Percentiles rank a stretch among this genome's conserved stretches.
These are phyloP conservation scores for Solanum rostratum DNA, from an alignment of 257 asterid species.

Conservation along the genomic window DNA sequence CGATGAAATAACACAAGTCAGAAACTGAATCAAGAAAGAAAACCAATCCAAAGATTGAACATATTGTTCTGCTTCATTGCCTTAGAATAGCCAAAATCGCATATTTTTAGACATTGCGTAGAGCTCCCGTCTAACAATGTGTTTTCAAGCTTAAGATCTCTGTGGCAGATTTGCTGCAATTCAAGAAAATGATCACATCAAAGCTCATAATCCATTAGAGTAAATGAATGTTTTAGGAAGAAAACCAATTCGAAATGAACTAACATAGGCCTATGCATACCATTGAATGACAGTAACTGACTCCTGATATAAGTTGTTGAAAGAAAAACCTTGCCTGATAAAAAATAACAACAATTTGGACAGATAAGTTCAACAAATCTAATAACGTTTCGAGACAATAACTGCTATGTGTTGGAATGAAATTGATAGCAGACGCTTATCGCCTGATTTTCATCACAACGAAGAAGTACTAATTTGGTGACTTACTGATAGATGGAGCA, in stretches of 20 bases:
- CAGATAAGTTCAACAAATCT: neutral
- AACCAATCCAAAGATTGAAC: neutral
- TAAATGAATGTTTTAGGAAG: neutral
- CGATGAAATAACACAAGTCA: neutral
- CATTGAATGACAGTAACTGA: conserved; percentile 39
- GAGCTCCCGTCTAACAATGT: conserved; percentile 36
- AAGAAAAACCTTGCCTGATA: conserved; percentile 18
- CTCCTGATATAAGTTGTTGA: conserved; percentile 40
- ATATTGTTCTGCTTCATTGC: neutral
- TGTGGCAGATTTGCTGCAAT: conserved; percentile 45
- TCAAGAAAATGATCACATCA: neutral
- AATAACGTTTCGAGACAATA: neutral
- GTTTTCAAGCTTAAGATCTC: conserved; percentile 49
- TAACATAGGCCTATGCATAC: neutral
- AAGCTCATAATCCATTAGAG: conserved; percentile 7
- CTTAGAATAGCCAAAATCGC: conserved; percentile 52
- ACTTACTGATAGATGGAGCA: neutral
- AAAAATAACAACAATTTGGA: neutral
- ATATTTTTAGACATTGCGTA: conserved; percentile 34
- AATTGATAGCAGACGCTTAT: neutral
- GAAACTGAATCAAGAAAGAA: neutral
- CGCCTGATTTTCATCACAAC: neutral
- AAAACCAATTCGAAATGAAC: neutral
- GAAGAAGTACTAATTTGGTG: neutral
- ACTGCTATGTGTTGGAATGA: neutral